Evolutionary conservation across 1,139 yeast species (phyloP).

Genomic region (Lodderomyces parapsilosis): DNA sequence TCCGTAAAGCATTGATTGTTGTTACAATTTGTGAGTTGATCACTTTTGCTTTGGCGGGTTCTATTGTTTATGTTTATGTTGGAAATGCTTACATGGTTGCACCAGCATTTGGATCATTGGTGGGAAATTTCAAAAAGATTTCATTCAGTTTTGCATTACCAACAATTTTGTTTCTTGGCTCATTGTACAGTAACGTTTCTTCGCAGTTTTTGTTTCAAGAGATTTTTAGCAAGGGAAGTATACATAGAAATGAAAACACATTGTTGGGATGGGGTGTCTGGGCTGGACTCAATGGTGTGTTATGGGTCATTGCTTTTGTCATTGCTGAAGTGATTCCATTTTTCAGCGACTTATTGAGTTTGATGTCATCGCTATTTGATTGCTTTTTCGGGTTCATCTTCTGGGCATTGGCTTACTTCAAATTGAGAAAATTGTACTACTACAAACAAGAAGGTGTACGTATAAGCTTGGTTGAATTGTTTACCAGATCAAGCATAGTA

Average conservation of each 20-base stretch:
- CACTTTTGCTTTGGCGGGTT: conserved; percentile 53
- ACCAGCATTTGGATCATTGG: conserved; percentile 58
- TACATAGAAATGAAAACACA: conserved; percentile 50
- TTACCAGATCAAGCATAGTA: conserved; percentile 19
- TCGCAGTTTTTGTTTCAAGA: conserved; percentile 49
- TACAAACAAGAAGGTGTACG: conserved; percentile 23
- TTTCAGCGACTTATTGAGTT: conserved; percentile 54
- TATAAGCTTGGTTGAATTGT: conserved; percentile 16
- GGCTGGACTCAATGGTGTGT: conserved; percentile 38
- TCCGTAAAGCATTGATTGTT: conserved; percentile 53
- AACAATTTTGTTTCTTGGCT: conserved; percentile 55
- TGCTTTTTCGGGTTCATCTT: conserved; percentile 67
- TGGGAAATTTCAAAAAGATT: conserved; percentile 46
- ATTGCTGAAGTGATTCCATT: conserved; percentile 65
- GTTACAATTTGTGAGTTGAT: conserved; percentile 52
- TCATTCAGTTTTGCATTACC: conserved; percentile 64
- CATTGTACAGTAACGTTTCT: conserved; percentile 54
- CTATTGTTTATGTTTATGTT: conserved; percentile 56
- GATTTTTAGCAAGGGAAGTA: conserved; percentile 41
- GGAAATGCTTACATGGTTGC: conserved; percentile 55
- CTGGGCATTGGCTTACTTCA: conserved; percentile 63
- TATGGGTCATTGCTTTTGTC: conserved; percentile 57
- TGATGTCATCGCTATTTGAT: conserved; percentile 64
- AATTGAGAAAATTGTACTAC: conserved; percentile 25
- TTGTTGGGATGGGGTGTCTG: conserved; percentile 53